Percentiles rank a stretch among this genome's conserved stretches.
phyloP scores from a whole-genome alignment of 2,329 filamentous ascomycete species.

The Aspergillus sp. region DNA sequence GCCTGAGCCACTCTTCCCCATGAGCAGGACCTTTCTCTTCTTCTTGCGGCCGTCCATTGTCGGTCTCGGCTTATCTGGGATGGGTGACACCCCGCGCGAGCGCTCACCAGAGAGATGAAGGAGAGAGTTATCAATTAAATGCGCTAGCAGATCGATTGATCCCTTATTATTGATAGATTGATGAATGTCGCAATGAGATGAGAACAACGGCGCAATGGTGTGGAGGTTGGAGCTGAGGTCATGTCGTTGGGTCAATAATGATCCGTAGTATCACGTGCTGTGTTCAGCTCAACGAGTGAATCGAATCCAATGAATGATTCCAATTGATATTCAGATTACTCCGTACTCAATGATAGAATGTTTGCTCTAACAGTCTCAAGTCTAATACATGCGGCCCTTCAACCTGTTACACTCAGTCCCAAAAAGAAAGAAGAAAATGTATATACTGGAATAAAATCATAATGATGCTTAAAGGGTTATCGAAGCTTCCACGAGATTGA shows the following conservation, averaged over 20 bases:
- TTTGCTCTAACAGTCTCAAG: not conserved
- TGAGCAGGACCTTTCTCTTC: conserved; percentile 80
- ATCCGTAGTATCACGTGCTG: conserved; percentile 7
- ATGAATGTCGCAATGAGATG: not conserved
- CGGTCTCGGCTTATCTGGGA: not conserved
- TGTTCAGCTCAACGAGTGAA: no score
- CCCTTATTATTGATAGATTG: no score
- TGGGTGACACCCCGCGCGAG: not conserved
- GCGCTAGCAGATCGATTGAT: no score
- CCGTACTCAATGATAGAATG: not conserved
- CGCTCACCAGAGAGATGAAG: no score
- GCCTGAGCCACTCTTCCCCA: conserved; percentile 95
- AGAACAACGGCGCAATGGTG: not conserved
- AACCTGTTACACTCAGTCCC: no score
- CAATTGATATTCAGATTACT: no score
- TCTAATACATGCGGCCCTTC: no score
- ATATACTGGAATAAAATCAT: conserved; percentile 2
- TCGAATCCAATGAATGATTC: no score
- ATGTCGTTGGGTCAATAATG: conserved; percentile 7
- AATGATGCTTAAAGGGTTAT: not conserved
- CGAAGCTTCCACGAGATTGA: no score
- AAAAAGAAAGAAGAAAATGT: not conserved
- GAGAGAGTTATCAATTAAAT: no score
- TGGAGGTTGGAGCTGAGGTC: not conserved
- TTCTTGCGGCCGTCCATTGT: conserved; percentile 49